Evolutionary conservation across 305 asterid genomes (phyloP).

Genomic region (Coffea humblotiana): DNA sequence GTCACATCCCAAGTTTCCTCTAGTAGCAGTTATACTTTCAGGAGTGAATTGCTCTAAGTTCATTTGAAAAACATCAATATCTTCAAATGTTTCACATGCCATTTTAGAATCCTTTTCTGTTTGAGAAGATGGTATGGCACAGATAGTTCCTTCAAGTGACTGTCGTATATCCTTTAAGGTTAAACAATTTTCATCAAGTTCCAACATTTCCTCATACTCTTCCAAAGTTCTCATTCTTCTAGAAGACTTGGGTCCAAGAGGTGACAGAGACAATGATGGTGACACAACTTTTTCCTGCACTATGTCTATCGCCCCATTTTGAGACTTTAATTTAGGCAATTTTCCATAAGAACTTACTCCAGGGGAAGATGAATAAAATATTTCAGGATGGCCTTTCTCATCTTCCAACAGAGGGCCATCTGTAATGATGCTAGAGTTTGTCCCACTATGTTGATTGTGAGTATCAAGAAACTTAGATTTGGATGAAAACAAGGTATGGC

Average conservation of each 20-base stretch:
- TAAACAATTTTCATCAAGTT: constrained; percentile 44
- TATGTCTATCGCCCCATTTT: constrained; percentile 32
- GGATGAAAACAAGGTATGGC: constrained; percentile 37
- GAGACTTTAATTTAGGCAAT: constrained; percentile 26
- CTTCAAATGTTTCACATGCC: constrained; percentile 37
- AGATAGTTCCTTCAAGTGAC: constrained; percentile 66
- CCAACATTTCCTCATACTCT: constrained; percentile 35
- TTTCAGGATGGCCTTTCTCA: constrained; percentile 24
- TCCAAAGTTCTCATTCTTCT: constrained; percentile 39
- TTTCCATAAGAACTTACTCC: constrained; percentile 27
- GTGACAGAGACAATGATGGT: constrained; percentile 63
- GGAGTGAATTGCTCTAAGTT: constrained; percentile 56
- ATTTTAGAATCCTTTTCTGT: constrained; percentile 31
- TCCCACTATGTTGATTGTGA: constrained; percentile 35
- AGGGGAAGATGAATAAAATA: constrained; percentile 34
- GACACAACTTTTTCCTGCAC: constrained; percentile 37
- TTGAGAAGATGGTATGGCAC: constrained; percentile 36
- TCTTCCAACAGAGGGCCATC: constrained; percentile 56
- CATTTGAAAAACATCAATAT: constrained; percentile 42
- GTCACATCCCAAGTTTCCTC: constrained; percentile 34
- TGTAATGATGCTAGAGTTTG: constrained; percentile 36
- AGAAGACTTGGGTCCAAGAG: constrained; percentile 75
- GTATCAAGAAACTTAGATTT: constrained; percentile 31
- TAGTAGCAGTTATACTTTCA: constrained; percentile 39
- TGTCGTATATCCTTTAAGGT: constrained; percentile 65